These are phyloP conservation scores for Pyrus bretschneideri DNA, from an alignment of 306 rosid species.

Conservation along the genomic window DNA sequence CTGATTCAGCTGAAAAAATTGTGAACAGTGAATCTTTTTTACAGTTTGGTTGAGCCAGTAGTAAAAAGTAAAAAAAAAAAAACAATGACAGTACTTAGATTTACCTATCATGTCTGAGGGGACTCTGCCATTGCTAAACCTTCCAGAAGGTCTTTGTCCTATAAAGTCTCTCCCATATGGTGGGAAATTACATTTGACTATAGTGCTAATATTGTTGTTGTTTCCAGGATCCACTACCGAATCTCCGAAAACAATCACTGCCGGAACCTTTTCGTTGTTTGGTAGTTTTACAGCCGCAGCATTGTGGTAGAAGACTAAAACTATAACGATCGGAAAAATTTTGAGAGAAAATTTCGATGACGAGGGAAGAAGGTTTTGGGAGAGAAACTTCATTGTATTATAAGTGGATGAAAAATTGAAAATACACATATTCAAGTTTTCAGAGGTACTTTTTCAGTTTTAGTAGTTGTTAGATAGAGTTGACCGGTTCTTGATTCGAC, in stretches of 20 bases:
- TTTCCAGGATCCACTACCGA: constrained; percentile 70
- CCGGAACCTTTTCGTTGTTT: constrained; percentile 42
- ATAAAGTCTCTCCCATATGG: constrained; percentile 64
- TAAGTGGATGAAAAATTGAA: not conserved
- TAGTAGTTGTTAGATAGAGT: constrained; percentile 1
- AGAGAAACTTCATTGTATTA: constrained; percentile 8
- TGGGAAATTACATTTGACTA: constrained; percentile 45
- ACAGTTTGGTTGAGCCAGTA: not conserved
- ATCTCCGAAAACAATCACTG: constrained; percentile 66
- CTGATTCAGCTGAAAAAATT: constrained; percentile 38
- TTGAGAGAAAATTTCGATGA: not conserved
- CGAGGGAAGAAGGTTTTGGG: not conserved
- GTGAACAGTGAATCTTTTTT: not conserved
- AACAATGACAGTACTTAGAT: not conserved
- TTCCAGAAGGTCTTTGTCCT: constrained; percentile 48
- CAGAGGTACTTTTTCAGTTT: not conserved
- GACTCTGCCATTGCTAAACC: constrained; percentile 60
- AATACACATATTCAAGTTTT: not conserved
- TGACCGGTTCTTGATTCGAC: not conserved
- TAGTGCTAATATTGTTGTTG: constrained; percentile 48
- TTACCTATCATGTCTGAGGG: constrained; percentile 51
- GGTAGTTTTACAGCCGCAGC: constrained; percentile 14
- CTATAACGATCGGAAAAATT: constrained; percentile 1
- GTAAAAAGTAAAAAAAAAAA: not conserved
- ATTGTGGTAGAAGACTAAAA: constrained; percentile 1